Evolutionary conservation across 2,329 filamentous ascomycete species (phyloP).

Genomic region (Xylariaceae sp.): DNA sequence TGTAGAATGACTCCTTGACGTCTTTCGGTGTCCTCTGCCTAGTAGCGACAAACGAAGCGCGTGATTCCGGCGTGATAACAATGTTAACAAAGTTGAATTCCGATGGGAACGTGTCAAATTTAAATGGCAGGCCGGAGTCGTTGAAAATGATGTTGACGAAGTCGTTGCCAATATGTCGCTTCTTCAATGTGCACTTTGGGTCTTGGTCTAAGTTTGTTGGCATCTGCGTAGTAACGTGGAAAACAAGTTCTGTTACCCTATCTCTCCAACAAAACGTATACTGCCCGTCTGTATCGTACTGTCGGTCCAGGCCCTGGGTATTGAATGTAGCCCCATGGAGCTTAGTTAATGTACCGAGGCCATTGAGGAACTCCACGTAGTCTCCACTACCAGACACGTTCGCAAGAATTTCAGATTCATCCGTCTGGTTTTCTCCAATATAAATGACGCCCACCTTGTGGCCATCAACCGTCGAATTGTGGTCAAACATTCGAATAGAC

Average conservation of each 20-base stretch:
- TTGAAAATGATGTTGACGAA: constrained; percentile 99
- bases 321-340: constrained; percentile 87
- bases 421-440: constrained; percentile 81
- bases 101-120: constrained; percentile 88
- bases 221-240: constrained; percentile 97
- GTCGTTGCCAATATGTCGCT: constrained; percentile 94
- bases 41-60: constrained; percentile 71
- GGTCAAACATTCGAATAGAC: constrained; percentile 80
- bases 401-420: constrained; percentile 81
- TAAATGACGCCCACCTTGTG: constrained; percentile 97
- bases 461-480: constrained; percentile 86
- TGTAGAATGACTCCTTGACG: constrained; percentile 68
- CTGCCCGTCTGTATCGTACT: constrained; percentile 78
- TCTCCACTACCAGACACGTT: constrained; percentile 86
- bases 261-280: constrained; percentile 95
- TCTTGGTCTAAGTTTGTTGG: constrained; percentile 81
- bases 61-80: constrained; percentile 86
- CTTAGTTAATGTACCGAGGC: constrained; percentile 78
- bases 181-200: constrained; percentile 79
- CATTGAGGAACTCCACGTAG: constrained; percentile 82
- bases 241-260: constrained; percentile 91
- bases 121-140: constrained; percentile 86
- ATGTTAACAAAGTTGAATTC: constrained; percentile 98
- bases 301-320: constrained; percentile 84
- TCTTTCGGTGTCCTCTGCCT: constrained; percentile 41